Conservation (phyloP, 768 basidiomycete species). For the Collybiopsis confluens region DNA sequence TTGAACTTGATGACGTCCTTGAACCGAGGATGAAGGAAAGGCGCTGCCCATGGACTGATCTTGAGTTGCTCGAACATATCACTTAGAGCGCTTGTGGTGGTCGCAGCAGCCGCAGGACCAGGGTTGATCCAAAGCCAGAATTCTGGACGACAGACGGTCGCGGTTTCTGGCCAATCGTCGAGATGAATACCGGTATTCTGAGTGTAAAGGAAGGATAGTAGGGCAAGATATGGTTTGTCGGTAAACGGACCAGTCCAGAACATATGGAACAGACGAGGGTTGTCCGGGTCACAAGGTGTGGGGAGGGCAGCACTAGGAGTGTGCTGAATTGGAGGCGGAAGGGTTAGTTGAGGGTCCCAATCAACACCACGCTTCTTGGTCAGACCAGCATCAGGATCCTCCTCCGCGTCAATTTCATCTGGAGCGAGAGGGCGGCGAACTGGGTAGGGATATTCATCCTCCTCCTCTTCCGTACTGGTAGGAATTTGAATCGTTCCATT, state of each 20-base stretch:
- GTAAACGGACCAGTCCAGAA: constrained; percentile 98
- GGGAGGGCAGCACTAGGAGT: constrained; percentile 35
- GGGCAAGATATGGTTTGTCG: constrained; percentile 92
- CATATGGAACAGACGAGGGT: constrained; percentile 87
- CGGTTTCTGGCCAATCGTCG: constrained; percentile 31
- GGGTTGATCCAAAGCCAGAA: constrained; percentile 98
- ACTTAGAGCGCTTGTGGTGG: constrained; percentile 68
- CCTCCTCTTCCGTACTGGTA: constrained; percentile 16
- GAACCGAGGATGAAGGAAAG: constrained; percentile 87
- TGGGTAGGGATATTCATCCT: constrained; percentile 16
- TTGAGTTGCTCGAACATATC: constrained; percentile 83
- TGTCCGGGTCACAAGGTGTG: constrained; percentile 64
- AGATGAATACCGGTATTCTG: constrained; percentile 85
- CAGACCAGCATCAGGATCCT: constrained; percentile 53
- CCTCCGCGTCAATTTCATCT: constrained; percentile 21
- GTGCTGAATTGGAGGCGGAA: constrained; percentile 44
- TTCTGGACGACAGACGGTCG: constrained; percentile 73
- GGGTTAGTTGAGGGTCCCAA: constrained; percentile 51
- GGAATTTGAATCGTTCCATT: constrained; percentile 23
- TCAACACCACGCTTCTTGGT: constrained; percentile 51
- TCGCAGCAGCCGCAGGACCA: constrained; percentile 80
- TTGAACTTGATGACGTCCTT: constrained; percentile 87
- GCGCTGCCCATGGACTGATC: constrained; percentile 84
- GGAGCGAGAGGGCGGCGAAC: constrained; percentile 19
- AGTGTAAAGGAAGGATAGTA: constrained; percentile 89